Base-by-base conservation (phyloP, 2,329 filamentous ascomycete genomes). In the Beauveria sp. region DNA sequence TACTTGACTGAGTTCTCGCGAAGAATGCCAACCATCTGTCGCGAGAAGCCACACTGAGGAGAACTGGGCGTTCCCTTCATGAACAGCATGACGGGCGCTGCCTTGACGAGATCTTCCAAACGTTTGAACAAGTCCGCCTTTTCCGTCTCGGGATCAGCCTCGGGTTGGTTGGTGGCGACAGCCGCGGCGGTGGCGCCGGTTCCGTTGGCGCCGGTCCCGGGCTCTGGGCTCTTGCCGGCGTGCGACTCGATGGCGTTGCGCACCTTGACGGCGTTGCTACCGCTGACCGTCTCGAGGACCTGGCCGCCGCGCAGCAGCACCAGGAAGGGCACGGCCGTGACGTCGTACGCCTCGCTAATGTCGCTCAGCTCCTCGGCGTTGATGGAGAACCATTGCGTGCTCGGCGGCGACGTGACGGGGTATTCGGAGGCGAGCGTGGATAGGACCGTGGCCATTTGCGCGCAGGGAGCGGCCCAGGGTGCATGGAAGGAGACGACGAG, bases 51-150 rank as follows among this genome's bases (percentile, higher is more conserved):
- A 70, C 93, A 96, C 75, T 96, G 90, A 1, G 92, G 92, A 38
- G 86, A 83, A 66, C 87, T 90, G 0, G 92, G 92, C 3, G 91
- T 96, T n/a, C 92, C 93, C 79, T 96, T 96, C 91, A 96, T 96
- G 76, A 99, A 99, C 30, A 99, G 81, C 95, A 99, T 99, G 38
- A 99, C 93, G 0, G 93, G 91, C 38, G 95, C 93, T 5, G 95
- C 95, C 78, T 93, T 96, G 67, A 98, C 93, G 42, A 99, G 82
- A 67, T 96, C 90, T 22, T 77, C 83, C 43, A 99, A 80, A 38
- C 93, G 83, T 73, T 89, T 87, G 74, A 91, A 87, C 59, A 99
- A 78, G 66, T 96, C 92, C 73, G 97, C 91, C 77, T 93, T 93
- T 55, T 83, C 82, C 74, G 86, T 82, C 61, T 77, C 81, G 8